Evolutionary conservation across 2,329 filamentous ascomycete species (phyloP).

Genomic region (Fusarium pseudograminearum): DNA sequence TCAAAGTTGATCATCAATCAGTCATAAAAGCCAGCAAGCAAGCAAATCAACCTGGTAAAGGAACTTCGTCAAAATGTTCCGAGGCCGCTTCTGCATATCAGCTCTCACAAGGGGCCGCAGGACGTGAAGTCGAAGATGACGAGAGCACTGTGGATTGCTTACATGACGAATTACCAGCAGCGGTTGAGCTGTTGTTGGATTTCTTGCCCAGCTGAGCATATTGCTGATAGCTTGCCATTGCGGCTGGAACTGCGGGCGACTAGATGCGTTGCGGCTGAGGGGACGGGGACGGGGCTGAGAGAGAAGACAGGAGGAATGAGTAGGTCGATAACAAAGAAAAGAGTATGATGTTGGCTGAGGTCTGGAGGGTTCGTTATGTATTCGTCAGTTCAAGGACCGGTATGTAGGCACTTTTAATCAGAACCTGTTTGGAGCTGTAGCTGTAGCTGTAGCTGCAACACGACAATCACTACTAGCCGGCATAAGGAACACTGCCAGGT

Average conservation of each 20-base stretch:
- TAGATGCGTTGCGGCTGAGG: conserved; percentile 14
- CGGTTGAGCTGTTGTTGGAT: conserved; percentile 41
- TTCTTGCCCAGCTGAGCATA: conserved; percentile 46
- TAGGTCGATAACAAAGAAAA: conserved; percentile 1
- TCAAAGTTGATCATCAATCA: conserved; percentile 32
- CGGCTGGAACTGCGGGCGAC: conserved; percentile 15
- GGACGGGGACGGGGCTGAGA: background rate
- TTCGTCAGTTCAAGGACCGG: conserved; percentile 16
- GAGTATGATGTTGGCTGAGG: conserved; percentile 5
- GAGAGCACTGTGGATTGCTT: conserved; percentile 29
- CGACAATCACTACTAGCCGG: conserved; percentile 38
- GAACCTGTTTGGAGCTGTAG: conserved; percentile 16
- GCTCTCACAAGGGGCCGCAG: conserved; percentile 33
- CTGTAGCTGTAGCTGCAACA: conserved; percentile 23
- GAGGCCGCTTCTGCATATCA: conserved; percentile 43
- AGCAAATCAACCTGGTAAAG: conserved; percentile 26
- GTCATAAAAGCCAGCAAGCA: conserved; percentile 30
- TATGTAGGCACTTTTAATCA: conserved; percentile 4
- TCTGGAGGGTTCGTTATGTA: conserved; percentile 36
- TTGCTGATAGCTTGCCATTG: conserved; percentile 48
- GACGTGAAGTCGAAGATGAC: conserved; percentile 22
- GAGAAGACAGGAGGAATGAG: background rate
- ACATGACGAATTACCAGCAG: conserved; percentile 33
- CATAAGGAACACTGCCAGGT: conserved; percentile 27
- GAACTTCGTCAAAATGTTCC: conserved; percentile 18